Base-by-base conservation (phyloP, 2,329 filamentous ascomycete species). In the Clarireedia homoeocarpa region DNA sequence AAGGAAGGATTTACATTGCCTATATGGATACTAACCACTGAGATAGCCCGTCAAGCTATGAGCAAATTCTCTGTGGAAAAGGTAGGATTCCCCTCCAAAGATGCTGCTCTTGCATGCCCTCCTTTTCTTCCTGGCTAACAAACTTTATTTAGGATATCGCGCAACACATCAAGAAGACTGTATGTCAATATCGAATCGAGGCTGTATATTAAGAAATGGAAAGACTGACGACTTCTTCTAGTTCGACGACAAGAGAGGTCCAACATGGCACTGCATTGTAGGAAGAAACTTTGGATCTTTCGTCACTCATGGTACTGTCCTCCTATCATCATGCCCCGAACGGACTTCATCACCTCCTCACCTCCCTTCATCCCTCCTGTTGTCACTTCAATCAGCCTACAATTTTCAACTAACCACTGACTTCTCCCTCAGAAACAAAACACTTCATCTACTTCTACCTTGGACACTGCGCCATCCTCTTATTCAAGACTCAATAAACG, bases 371-470 rank as follows among this genome's bases (percentile, higher is more conserved):
- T 26, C 6, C n/a, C 49, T 42, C 20, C 20, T 9, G 4, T n/a
- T 38, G 6, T 14, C 14, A 50, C 14, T 38, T 27, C 36, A 24
- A 24, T 44, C 42, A 42, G 44, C 20, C 5, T 30, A 39, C 14
- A 14, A 4, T 12, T 12, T 12, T 34, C 10, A 14, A 34, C 9
- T 34, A 34, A 34, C 30, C 30, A 34, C 30, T 3, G 12, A 34
- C 30, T 34, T 34, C 1, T 34, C 30, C 10, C 3, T 27, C 27
- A 57, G 94, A 97, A 74, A 97, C 94, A 27, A 97, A 97, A 77
- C 94, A 99, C 75, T 99, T 99, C 78, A 96, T 99, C 72, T 99
- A 99, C 78, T 99, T 99, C 78, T 99, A 99, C 77, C 87, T 99
- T 58, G 94, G 94, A 54, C 94, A 97, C 79, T 96, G 91, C 73